These are phyloP conservation scores for Telfairia occidentalis DNA, from an alignment of 331 rosid species.

Conservation along the genomic window DNA sequence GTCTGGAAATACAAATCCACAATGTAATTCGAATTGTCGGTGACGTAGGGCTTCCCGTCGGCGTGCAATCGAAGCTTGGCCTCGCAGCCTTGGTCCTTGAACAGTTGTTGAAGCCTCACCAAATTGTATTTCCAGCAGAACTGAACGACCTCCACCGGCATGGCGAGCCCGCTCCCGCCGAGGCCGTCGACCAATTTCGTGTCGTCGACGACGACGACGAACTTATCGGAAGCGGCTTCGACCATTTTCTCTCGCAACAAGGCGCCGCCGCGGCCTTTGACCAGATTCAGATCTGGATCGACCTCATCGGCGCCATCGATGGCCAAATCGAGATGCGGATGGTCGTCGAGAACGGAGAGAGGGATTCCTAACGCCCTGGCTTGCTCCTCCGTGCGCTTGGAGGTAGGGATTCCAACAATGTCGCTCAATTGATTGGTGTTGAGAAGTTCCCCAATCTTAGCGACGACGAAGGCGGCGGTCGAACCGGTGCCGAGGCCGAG, in stretches of 20 bases:
- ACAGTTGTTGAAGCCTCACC: conserved; percentile 35
- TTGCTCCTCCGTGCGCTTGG: conserved; percentile 59
- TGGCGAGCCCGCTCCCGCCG: conserved; percentile 69
- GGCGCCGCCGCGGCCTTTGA: conserved; percentile 91
- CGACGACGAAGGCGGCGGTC: conserved; percentile 77
- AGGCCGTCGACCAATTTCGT: conserved; percentile 48
- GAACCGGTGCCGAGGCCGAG: conserved; percentile 97
- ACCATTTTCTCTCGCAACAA: conserved; percentile 79
- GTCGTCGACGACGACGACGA: conserved; percentile 66
- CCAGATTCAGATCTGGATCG: conserved; percentile 58
- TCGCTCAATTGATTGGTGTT: conserved; percentile 42
- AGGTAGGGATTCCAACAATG: conserved; percentile 75
- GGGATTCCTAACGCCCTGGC: conserved; percentile 64
- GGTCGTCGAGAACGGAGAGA: conserved; percentile 51
- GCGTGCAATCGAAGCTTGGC: conserved; percentile 42
- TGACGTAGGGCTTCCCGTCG: conserved; percentile 42
- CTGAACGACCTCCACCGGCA: conserved; percentile 77
- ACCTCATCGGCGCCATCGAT: conserved; percentile 91
- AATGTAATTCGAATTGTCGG: conserved; percentile 61
- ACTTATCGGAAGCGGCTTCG: conserved; percentile 56
- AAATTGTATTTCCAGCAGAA: conserved; percentile 73
- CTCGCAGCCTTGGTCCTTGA: conserved; percentile 51
- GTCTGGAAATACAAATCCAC: conserved; percentile 58
- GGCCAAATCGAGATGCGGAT: conserved; percentile 57
- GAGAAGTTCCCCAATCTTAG: conserved; percentile 75